Evolutionary conservation across 371 early-diverging fungal species (phyloP).

Genomic region (Mucor mucedo): DNA sequence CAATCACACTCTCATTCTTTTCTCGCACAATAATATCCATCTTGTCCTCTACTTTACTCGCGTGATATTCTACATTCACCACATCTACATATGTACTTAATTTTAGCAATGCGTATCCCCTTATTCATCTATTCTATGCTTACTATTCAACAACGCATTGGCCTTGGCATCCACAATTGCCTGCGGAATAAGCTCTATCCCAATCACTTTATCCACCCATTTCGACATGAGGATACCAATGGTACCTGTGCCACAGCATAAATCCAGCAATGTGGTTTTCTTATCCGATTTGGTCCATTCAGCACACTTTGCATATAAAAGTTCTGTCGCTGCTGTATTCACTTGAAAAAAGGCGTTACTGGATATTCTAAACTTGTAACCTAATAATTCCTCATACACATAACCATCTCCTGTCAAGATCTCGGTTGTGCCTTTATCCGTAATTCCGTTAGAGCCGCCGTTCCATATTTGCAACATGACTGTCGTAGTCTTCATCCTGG

Average conservation of each 20-base stretch:
- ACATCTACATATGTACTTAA: conserved; percentile 22
- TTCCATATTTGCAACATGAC: conserved; percentile 63
- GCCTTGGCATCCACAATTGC: conserved; percentile 79
- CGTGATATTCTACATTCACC: conserved; percentile 57
- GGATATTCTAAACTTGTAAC: conserved; percentile 72
- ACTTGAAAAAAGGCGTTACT: conserved; percentile 84
- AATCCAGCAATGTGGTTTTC: conserved; percentile 64
- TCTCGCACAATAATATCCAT: conserved; percentile 45
- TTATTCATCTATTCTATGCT: conserved; percentile 3
- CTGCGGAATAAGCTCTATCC: conserved; percentile 74
- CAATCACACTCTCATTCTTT: conserved; percentile 44
- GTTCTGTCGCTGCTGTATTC: conserved; percentile 76
- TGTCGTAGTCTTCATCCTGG: conserved; percentile 49
- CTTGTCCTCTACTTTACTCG: conserved; percentile 65
- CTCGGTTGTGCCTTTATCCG: conserved; percentile 52
- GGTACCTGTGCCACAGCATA: conserved; percentile 91
- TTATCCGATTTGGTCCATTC: conserved; percentile 51
- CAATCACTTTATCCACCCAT: conserved; percentile 72
- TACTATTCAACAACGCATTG: conserved; percentile 74
- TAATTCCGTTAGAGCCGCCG: conserved; percentile 65
- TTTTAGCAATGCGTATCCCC: background rate
- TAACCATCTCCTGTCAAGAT: conserved; percentile 62
- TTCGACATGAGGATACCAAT: conserved; percentile 84
- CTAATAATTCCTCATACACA: conserved; percentile 72
- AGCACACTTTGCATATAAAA: conserved; percentile 62